phyloP scores from a whole-genome alignment of 2,329 filamentous ascomycete genomes.

The Trichoderma sp. region DNA sequence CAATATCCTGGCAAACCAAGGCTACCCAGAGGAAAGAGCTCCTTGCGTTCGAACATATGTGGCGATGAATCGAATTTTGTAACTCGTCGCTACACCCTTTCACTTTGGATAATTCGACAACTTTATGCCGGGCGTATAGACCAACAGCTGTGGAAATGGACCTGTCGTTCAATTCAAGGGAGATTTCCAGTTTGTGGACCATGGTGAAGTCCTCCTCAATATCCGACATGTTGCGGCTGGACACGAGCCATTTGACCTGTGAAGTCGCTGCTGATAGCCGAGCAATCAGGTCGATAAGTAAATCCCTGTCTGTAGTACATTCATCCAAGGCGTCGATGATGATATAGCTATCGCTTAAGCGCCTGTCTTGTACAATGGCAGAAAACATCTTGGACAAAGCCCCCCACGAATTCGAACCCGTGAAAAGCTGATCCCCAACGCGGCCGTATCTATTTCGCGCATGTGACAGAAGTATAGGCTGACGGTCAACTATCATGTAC shows the following conservation, averaged over 20 bases:
- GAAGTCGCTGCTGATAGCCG: conserved; percentile 30
- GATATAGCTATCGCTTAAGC: conserved; percentile 35
- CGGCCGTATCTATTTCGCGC: conserved; percentile 39
- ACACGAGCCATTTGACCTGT: conserved; percentile 15
- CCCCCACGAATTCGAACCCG: conserved; percentile 39
- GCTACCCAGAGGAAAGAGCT: conserved; percentile 37
- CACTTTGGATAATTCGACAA: neutral
- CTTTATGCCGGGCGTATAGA: neutral
- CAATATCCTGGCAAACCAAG: conserved; percentile 29
- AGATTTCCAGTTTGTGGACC: neutral
- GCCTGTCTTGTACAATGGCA: conserved; percentile 42
- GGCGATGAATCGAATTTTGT: neutral
- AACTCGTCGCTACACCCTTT: conserved; percentile 7
- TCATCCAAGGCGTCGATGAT: conserved; percentile 53
- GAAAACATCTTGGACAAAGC: conserved; percentile 42
- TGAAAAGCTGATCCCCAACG: conserved; percentile 41
- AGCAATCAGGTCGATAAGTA: conserved; percentile 42
- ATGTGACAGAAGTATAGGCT: conserved; percentile 39
- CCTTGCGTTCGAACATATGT: conserved; percentile 27
- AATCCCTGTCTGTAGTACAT: conserved; percentile 32
- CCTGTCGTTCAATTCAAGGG: neutral
- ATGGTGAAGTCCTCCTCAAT: conserved; percentile 26
- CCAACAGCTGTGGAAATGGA: neutral
- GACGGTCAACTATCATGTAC: conserved; percentile 41
- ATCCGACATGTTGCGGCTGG: conserved; percentile 7